Evolutionary conservation across 768 basidiomycete genomes (phyloP).

Genomic region (Amanita phalloides): DNA sequence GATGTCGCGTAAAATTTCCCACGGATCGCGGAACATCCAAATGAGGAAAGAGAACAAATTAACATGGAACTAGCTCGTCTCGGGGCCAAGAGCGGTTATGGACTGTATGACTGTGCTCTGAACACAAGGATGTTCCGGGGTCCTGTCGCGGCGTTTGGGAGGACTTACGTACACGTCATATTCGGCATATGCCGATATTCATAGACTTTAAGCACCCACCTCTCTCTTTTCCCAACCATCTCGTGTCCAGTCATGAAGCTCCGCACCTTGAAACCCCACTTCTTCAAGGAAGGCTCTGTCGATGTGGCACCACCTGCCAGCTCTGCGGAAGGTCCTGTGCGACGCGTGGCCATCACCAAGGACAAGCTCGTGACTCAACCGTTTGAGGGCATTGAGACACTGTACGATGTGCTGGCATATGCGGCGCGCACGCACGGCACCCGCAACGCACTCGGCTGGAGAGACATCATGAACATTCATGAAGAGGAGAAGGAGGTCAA

Average conservation of each 20-base stretch:
- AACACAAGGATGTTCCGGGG: too few species aligned
- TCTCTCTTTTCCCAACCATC: conserved; percentile 10
- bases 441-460: conserved; percentile 69
- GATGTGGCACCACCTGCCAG: conserved; percentile 33
- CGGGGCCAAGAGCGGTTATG: too few species aligned
- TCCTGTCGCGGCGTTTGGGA: too few species aligned
- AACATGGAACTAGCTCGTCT: too few species aligned
- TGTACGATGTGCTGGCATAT: conserved; percentile 70
- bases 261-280: conserved; percentile 25
- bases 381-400: conserved; percentile 67
- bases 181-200: too few species aligned
- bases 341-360: conserved; percentile 43
- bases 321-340: conserved; percentile 43
- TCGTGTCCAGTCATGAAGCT: conserved; percentile 19
- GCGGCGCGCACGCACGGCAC: conserved; percentile 65
- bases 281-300: conserved; percentile 54
- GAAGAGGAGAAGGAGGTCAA: conserved; percentile 87
- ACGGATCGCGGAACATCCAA: too few species aligned
- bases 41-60: too few species aligned
- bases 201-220: too few species aligned
- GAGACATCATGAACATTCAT: conserved; percentile 59
- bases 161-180: too few species aligned
- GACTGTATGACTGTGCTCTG: too few species aligned
- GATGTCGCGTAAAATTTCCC: too few species aligned
- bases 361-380: conserved; percentile 55